phyloP scores from a whole-genome alignment of 495 filamentous ascomycete genomes.

The Penicillium tannophilum region DNA sequence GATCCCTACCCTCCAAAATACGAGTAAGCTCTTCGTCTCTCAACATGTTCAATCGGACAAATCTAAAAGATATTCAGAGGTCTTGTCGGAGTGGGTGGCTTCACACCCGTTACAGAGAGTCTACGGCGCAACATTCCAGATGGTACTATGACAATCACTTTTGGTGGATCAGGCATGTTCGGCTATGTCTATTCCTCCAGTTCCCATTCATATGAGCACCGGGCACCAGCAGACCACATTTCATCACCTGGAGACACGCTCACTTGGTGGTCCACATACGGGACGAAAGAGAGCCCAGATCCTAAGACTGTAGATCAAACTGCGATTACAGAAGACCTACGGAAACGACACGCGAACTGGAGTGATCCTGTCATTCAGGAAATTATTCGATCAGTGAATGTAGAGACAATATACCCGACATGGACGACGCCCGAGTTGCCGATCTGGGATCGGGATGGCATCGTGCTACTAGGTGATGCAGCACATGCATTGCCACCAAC shows the following conservation, averaged over 20 bases:
- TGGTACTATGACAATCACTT: slow-evolving; percentile 9
- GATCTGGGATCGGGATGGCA: slow-evolving; percentile 12
- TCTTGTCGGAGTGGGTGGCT: slow-evolving; percentile 11
- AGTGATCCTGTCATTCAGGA: slow-evolving; percentile 14
- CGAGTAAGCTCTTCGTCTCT: slow-evolving; percentile 3
- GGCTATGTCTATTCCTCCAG: slow-evolving; percentile 14
- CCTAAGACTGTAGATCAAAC: slow-evolving; percentile 6
- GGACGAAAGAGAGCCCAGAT: slow-evolving; percentile 9
- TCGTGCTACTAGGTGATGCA: slow-evolving; percentile 15
- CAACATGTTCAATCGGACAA: not conserved
- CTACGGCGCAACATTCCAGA: slow-evolving; percentile 1
- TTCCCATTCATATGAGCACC: not conserved
- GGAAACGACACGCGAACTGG: slow-evolving; percentile 10
- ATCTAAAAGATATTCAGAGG: slow-evolving; percentile 7
- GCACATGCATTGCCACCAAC: slow-evolving; percentile 16
- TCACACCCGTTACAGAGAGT: slow-evolving; percentile 7
- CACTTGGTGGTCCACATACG: slow-evolving; percentile 16
- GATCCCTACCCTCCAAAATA: slow-evolving; percentile 15
- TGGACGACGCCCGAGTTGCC: slow-evolving; percentile 13
- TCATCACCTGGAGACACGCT: slow-evolving; percentile 5
- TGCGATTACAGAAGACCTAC: slow-evolving; percentile 5
- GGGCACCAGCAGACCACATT: slow-evolving; percentile 4
- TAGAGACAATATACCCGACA: slow-evolving; percentile 14
- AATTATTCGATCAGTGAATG: slow-evolving; percentile 6
- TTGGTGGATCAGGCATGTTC: slow-evolving; percentile 13